Evolutionary conservation across 768 basidiomycete species (phyloP), one percentile per base, ranked within the genome.

Genomic region (Tricholoma sp.): DNA sequence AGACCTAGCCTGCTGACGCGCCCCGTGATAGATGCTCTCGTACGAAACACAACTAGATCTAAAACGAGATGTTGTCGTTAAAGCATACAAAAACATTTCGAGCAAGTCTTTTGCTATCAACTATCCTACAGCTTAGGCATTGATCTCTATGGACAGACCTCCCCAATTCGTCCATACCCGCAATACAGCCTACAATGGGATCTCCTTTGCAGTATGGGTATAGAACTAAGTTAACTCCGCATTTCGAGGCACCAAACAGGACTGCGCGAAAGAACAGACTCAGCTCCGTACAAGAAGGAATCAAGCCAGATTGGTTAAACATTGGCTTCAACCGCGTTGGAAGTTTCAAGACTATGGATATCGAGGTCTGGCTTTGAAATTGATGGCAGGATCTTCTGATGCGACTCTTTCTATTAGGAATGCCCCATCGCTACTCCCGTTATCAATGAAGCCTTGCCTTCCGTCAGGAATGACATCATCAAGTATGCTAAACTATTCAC

Each of bases 171-270:
- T 69, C 75, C 0, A 72, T 96, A 1, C 94, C 96, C 7, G 53
- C 69, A 0, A 84, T 94, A 18, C 78, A 80, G 37, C 72, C 84
- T 0, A 97, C 94, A 0, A 84, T 94, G 6, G 81, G 84, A n/a
- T 94, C 91, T 0, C 97, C 96, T 0, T 76, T 91, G 50, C 85
- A 95, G 54, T 98, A 96, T 68, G 83, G 80, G 52, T 99, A 99
- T 69, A 84, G 96, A 31, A 99, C 97, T 1, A 99, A 99, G 74
- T 86, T 99, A 54, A 98, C 97, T 0, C 97, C 97, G 0, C 97
- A 99, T 69, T 98, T 98, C 59, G 91, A 94, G 21, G 81, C 85
- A 0, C 86, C 93, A 0, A 80, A 83, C 1, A 83, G 78, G 59
- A 67, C 62, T 14, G 64, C 65, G 0, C 67, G 64, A 55, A 67